Evolutionary conservation across 2,329 filamentous ascomycete species (phyloP), one percentile per base, ranked within the genome.

Genomic region (Herpotrichia juniperi): DNA sequence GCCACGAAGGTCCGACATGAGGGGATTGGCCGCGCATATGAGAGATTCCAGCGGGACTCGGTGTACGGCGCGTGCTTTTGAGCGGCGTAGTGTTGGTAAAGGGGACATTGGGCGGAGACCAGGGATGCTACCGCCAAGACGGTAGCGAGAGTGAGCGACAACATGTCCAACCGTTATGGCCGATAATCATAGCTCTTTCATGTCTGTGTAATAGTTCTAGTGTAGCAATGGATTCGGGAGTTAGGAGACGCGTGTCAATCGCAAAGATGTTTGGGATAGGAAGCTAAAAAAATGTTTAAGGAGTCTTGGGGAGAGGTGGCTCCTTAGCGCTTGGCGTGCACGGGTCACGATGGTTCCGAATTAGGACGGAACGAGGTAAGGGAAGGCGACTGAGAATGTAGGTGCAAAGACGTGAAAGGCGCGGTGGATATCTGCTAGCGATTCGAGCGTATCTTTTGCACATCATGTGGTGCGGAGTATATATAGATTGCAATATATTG

Each of bases 1-100:
- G 72, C 73, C 24, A 69, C 62, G 62, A 79, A 80, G 0, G 79
- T 80, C 14, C 79, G 71, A 56, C 79, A 81, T 51, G 69, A 61
- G n/a, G 66, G 59, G 2, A 67, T 69, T 1, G 79, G 79, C 2
- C 78, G 71, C 49, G 76, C 74, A 53, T 70, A 78, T 0, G 76
- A 76, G 4, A 81, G 65, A 34, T 77, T 74, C 63, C 72, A 77
- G 17, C 58, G 52, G 2, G 77, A 77, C 2, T 58, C 62, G 1
- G 76, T 76, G 51, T 64, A 76, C 0, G 79, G 78, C 5, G 62
- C 70, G 54, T 81, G 78, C 5, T 59, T 66, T 34, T 70, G 51
- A 9, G 56, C 49, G 0, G 77, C 65, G 54, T 78, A 79, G 19
- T 71, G 62, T 12, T 66, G 61, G 58, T 79, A 80, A 51, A 78